Base-by-base conservation (phyloP, 257 asterid species). In the Prunella vulgaris region DNA sequence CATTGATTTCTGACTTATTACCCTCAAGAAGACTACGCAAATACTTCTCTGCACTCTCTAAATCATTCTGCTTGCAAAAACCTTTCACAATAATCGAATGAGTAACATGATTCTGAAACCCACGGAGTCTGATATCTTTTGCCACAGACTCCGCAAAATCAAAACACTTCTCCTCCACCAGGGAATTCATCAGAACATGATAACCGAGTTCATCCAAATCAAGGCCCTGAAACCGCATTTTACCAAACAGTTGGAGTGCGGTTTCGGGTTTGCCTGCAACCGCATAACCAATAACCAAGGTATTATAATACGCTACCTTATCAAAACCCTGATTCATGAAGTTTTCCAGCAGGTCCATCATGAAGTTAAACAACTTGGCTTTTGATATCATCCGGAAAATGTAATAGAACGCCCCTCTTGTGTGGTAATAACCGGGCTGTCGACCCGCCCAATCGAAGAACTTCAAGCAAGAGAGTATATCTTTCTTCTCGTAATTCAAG, bases 361-460 rank as follows among this genome's bases (percentile, higher is more conserved):
- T 82, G n/a, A 84, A 60, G 30, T 73, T 69, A 81, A 68, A 82
- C 3, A 78, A 73, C 77, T 87, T 81, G 10, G 84, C 90, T 73
- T 78, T 88, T 1, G 85, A 68, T 10, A 93, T 56, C 40, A 90
- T 80, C 66, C 78, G 76, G 51, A 93, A 90, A 49, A 93, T 83
- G 14, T 95, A 86, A 70, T 76, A 54, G 80, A 87, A 93, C 0
- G 97, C 88, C 21, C 81, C 70, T 20, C 78, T 75, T 0, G 97
- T 88, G 77, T 90, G 97, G 80, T 74, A 65, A 79, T 90, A 93
- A 20, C 92, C 88, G 1, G 46, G 80, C 68, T 87, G 95, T 10
- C 87, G 78, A 9, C 96, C 97, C n/a, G 88, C 90, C 99, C 99
- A 93, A 73, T 90, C 96, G 76, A 93, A 90, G 83, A 93, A 91